phyloP scores from a whole-genome alignment of 163 green algal genomes.

The Scenedesmus sp. region DNA sequence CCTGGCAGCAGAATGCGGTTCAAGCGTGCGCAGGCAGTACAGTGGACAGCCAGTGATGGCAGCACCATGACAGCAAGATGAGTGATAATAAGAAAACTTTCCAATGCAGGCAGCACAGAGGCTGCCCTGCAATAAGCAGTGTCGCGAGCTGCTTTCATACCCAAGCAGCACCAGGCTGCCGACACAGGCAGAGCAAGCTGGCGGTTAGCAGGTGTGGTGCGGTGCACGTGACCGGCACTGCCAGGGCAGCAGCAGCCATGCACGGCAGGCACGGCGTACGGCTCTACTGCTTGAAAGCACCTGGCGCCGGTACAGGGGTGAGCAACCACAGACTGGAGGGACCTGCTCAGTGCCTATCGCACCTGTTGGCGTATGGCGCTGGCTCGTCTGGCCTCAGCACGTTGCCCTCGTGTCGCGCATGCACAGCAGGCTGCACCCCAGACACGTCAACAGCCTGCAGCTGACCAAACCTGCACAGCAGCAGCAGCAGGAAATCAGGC shows the following conservation, averaged over 20 bases:
- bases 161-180: neutral
- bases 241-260: neutral
- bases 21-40: too few species aligned
- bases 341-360: too few species aligned
- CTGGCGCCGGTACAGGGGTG: too few species aligned
- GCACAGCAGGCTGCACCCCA: slow-evolving; percentile 75
- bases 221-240: neutral
- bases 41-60: neutral
- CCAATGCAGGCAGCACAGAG: too few species aligned
- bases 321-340: too few species aligned
- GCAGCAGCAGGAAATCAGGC: too few species aligned
- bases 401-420: slow-evolving; percentile 64
- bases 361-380: slow-evolving; percentile 48
- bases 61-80: neutral
- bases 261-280: too few species aligned
- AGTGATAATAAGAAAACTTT: too few species aligned
- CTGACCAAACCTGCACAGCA: slow-evolving; percentile 80
- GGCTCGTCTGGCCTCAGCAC: slow-evolving; percentile 72
- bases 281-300: too few species aligned
- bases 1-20: slow-evolving; percentile 56
- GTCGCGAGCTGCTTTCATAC: neutral
- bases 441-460: slow-evolving; percentile 81
- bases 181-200: neutral
- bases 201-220: neutral
- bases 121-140: neutral